phyloP scores from a whole-genome alignment of 495 filamentous ascomycete species.

The Neurospora sp. region DNA sequence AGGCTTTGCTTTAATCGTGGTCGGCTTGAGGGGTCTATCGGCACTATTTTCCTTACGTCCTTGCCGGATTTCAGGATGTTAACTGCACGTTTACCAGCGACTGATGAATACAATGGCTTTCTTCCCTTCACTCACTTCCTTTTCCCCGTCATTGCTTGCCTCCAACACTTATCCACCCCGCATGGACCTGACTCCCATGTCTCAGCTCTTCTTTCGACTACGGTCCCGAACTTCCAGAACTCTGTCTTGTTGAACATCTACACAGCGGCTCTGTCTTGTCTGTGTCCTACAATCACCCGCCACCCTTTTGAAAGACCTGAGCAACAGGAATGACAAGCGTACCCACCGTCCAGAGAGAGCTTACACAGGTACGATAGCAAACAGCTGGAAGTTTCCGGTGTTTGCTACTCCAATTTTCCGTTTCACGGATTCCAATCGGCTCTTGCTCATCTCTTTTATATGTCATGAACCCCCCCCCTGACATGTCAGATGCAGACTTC shows the following conservation, averaged over 20 bases:
- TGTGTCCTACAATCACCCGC: background rate
- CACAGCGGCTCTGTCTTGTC: background rate
- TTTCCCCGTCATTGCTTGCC: background rate
- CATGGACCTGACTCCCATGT: background rate
- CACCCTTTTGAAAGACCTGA: background rate
- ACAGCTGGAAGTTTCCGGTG: background rate
- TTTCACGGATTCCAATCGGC: background rate
- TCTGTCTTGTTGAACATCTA: background rate
- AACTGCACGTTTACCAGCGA: background rate
- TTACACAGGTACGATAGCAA: background rate
- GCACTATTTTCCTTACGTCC: background rate
- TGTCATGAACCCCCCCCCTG: background rate
- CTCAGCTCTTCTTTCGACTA: background rate
- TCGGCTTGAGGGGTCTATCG: background rate
- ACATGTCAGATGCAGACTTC: background rate
- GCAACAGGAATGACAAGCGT: background rate
- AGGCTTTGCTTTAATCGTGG: slow-evolving; percentile 20
- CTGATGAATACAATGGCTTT: background rate
- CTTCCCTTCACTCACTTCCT: background rate
- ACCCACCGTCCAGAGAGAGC: background rate
- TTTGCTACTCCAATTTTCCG: background rate
- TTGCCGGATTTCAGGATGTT: background rate
- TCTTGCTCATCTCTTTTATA: background rate
- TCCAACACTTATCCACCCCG: background rate
- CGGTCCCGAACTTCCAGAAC: background rate